Evolutionary conservation across 306 rosid genomes (phyloP), one percentile per base, ranked within the genome.

Genomic region (Cercis canadensis): DNA sequence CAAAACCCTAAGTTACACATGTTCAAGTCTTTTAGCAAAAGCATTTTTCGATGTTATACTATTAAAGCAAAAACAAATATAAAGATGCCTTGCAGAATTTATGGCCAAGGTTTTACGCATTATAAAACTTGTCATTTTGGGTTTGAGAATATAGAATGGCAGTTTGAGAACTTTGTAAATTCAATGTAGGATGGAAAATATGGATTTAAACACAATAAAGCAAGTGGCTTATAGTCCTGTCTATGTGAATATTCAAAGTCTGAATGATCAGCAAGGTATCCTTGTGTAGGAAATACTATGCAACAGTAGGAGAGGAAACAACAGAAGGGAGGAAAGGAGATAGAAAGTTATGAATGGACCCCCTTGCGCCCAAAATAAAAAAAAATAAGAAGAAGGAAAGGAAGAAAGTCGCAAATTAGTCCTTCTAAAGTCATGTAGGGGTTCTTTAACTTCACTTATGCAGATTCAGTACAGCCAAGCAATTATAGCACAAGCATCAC

Each of bases 11-110:
- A 36, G 50, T 19, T 54, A 57, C 19, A 67, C 53, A 16, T 46
- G 41, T 59, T 37, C 57, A 10, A 19, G n/a, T 46, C 39, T 69
- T 57, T 40, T 51, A 52, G 52, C 34, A 65, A 44, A 73, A 64
- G 62, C 29, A 51, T 24, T 54, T 72, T 40, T 31, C 6, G 10
- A 37, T 37, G 43, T 5, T 8, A 6, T 37, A 5, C 8, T 37
- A 37, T 37, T 8, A 37, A 37, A 37, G 43, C 4, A 6, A 37
- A 5, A 37, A 8, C 43, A 37, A 37, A 6, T 5, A 37, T 8
- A 37, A 5, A 5, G 43, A 6, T 37, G 43, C 43, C 43, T 37
- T 37, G 10, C 43, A 37, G 43, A 37, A 37, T 8, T 37, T 5
- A 37, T 37, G 43, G 10, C 10, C 10, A 37, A 37, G 43, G 43